phyloP scores from a whole-genome alignment of 192 early-diverging fungal species.

The Gryganskiella cystojenkinii region DNA sequence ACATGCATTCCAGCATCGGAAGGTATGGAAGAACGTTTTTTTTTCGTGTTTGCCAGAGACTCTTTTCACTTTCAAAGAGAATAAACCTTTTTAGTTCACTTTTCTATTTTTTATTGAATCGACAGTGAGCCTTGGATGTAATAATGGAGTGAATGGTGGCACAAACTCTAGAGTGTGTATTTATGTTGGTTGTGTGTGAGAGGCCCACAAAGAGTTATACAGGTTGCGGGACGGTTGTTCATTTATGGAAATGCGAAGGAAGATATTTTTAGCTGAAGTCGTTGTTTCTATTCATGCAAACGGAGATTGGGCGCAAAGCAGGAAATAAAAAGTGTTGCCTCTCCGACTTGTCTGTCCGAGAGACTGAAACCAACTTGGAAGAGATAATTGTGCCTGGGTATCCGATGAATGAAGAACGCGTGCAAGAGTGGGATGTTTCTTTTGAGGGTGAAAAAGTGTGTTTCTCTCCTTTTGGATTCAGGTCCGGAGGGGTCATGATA shows the following conservation, averaged over 20 bases:
- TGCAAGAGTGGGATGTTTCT: too few species aligned
- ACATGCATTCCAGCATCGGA: too few species aligned
- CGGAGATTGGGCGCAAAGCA: background rate
- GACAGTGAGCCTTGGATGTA: too few species aligned
- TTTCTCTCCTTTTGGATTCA: too few species aligned
- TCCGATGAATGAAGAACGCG: too few species aligned
- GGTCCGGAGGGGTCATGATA: too few species aligned
- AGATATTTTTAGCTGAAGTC: slow-evolving; percentile 1
- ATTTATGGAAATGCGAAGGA: slow-evolving; percentile 16
- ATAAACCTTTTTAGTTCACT: background rate
- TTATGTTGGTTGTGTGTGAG: too few species aligned
- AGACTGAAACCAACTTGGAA: background rate
- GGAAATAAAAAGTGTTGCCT: background rate
- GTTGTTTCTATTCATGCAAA: slow-evolving; percentile 12
- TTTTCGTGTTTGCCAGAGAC: background rate
- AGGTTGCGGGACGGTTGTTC: background rate
- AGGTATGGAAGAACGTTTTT: too few species aligned
- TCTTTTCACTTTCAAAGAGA: background rate
- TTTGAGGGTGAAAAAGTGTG: too few species aligned
- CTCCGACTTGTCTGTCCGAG: background rate
- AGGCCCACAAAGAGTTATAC: background rate
- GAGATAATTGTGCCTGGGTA: too few species aligned
- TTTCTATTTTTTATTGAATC: background rate
- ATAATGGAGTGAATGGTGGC: too few species aligned
- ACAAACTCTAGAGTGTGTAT: too few species aligned